Evolutionary conservation across 371 early-diverging fungal species (phyloP).

Genomic region (Choanephora cucurbitarum): DNA sequence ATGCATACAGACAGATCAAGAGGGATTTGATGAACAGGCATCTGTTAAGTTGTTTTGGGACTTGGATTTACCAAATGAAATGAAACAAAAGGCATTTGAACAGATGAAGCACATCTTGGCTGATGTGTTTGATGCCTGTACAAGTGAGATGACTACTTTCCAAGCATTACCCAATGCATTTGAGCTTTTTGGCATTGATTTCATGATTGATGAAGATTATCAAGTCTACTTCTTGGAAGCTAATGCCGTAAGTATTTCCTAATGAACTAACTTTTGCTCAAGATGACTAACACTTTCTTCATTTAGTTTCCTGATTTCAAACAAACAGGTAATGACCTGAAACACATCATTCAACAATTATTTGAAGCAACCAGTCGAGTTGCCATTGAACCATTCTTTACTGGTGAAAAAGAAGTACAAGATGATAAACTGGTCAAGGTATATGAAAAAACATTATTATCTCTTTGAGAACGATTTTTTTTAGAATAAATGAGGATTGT

Average conservation of each 20-base stretch:
- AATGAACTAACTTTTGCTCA: background rate
- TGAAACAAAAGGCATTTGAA: constrained; percentile 46
- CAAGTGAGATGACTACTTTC: constrained; percentile 66
- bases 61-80: constrained; percentile 21
- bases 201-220: constrained; percentile 60
- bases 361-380: constrained; percentile 57
- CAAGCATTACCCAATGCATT: constrained; percentile 70
- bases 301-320: constrained; percentile 70
- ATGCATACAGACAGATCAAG: constrained; percentile 62
- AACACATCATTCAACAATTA: constrained; percentile 59
- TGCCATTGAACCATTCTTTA: constrained; percentile 51
- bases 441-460: constrained; percentile 41
- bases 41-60: constrained; percentile 69
- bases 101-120: constrained; percentile 60
- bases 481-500: constrained; percentile 3
- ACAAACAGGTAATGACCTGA: constrained; percentile 64
- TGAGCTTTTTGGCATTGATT: constrained; percentile 75
- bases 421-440: constrained; percentile 38
- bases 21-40: constrained; percentile 55
- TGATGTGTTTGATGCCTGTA: constrained; percentile 64
- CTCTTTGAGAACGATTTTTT: constrained; percentile 14
- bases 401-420: constrained; percentile 10
- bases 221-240: constrained; percentile 66
- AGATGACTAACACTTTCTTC: constrained; percentile 1
- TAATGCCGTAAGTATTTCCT: constrained; percentile 55